Evolutionary conservation across 345 rosid genomes (phyloP), one percentile per base, ranked within the genome.

Genomic region (Ceriops decandra): DNA sequence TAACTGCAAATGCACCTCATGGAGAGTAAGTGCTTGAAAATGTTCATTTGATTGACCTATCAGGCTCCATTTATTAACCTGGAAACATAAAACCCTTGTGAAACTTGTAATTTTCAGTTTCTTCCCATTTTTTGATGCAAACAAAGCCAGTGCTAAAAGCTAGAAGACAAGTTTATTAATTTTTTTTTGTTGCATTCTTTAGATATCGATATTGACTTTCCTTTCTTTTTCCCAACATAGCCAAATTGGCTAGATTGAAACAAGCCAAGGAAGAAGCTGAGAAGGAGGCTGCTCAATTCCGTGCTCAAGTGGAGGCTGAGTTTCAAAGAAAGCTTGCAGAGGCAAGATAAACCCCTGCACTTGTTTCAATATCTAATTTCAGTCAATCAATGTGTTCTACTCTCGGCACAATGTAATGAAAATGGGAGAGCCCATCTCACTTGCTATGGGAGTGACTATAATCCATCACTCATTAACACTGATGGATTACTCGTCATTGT

Each of bases 231-330:
- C 26, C 1, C 13, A 5, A 42, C 59, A 66, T 72, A 91, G 96
- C 88, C 10, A 89, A 91, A 80, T 62, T 86, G 88, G 81, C 88
- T 53, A 81, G 91, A 33, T 77, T 89, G 76, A 91, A 85, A 78
- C 93, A 89, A 77, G 95, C 95, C 79, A 91, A 91, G 80, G 95
- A 89, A 66, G 97, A 91, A 79, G 97, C 97, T 42, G 96, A 91
- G 67, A 85, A 67, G 76, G 96, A 89, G 75, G 70, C 84, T 68
- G 87, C 87, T 26, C 89, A 83, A 66, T 81, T 79, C 76, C 85
- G 88, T 49, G 82, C 91, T 42, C 90, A 83, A 63, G 68, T 85
- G 82, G 97, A 89, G 70, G 78, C 71, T 52, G 86, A 86, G 57
- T 91, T 86, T 76, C 97, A 89, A 79, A 89, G 75, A 78, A 87